Conservation (phyloP, 805 yeast species). For the Cyberlindnera americana region DNA sequence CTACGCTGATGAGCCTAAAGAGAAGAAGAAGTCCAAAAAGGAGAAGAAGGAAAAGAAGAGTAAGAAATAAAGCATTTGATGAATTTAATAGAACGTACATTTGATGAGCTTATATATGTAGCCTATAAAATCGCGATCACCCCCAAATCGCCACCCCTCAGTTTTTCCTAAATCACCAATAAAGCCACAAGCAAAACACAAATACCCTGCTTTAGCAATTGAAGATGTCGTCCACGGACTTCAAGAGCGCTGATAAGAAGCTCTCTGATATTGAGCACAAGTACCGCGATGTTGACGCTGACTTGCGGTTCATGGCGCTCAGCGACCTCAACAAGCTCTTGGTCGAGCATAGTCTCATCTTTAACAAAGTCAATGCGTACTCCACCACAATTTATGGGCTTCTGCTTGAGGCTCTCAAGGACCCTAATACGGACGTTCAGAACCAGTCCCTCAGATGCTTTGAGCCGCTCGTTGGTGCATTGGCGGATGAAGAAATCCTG, state of each 20-base stretch:
- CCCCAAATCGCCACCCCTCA: background rate
- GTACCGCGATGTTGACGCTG: conserved; percentile 71
- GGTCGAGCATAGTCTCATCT: conserved; percentile 26
- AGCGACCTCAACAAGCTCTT: conserved; percentile 59
- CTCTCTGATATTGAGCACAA: conserved; percentile 34
- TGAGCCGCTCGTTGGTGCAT: conserved; percentile 33
- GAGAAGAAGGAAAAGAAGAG: conserved; percentile 14
- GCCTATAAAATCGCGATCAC: background rate
- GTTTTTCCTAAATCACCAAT: background rate
- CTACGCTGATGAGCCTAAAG: conserved; percentile 6
- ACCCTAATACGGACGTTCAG: conserved; percentile 68
- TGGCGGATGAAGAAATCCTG: conserved; percentile 25
- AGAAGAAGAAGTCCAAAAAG: conserved; percentile 9
- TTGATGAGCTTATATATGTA: no score
- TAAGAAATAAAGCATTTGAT: conserved; percentile 13
- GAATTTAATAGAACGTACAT: background rate
- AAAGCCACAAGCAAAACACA: background rate
- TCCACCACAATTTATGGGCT: conserved; percentile 37
- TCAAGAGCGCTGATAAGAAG: conserved; percentile 29
- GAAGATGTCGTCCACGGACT: conserved; percentile 22
- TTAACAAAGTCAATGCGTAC: conserved; percentile 27
- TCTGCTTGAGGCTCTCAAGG: conserved; percentile 46
- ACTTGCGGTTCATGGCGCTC: conserved; percentile 80
- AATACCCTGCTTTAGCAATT: no score
- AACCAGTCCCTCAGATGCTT: conserved; percentile 65